These are phyloP conservation scores for Triticum dicoccoides DNA, from an alignment of 176 grass and related monocot species.

Conservation along the genomic window DNA sequence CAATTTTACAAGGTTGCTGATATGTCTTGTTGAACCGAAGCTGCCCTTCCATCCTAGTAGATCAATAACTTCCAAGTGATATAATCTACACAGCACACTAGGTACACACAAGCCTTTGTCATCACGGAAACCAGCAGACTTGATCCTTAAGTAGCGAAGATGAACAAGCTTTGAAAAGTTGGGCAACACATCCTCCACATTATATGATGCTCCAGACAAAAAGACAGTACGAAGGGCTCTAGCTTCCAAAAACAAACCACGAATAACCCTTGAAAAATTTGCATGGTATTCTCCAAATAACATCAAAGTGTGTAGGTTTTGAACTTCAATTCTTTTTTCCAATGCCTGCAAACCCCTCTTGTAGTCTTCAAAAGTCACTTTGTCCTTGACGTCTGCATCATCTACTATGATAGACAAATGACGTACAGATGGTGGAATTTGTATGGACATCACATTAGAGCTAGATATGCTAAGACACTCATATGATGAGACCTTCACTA, in stretches of 20 bases:
- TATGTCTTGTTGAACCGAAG: neutral
- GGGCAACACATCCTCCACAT: neutral
- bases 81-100: neutral
- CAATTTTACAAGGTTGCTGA: neutral
- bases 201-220: neutral
- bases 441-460: neutral
- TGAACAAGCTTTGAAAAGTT: neutral
- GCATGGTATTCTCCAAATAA: neutral
- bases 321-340: neutral
- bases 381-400: neutral
- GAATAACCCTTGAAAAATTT: neutral
- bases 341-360: neutral
- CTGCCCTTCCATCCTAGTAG: fast-evolving
- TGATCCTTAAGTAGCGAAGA: neutral
- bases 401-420: constrained; percentile 29
- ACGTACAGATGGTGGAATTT: constrained; percentile 3
- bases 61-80: neutral
- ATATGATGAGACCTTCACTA: neutral
- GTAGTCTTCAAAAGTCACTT: neutral
- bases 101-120: neutral
- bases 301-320: constrained; percentile 15
- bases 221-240: neutral
- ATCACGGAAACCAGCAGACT: too few species aligned
- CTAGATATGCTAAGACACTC: constrained; percentile 15
- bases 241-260: neutral